Base-by-base conservation (phyloP, 2,329 filamentous ascomycete species). In the Scytalidium lignicola region DNA sequence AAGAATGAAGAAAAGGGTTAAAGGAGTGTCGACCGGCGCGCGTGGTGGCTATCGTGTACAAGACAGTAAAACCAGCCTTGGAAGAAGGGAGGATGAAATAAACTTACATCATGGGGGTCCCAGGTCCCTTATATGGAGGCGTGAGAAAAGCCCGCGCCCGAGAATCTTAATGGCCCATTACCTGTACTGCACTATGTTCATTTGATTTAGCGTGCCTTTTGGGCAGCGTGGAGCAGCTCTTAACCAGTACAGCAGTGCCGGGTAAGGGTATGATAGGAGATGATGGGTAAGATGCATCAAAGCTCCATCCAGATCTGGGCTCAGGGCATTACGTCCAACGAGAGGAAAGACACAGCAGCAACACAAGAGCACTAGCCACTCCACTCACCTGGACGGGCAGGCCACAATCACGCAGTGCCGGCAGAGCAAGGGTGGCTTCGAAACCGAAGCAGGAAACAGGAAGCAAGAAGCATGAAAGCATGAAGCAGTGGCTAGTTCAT, bases 391-490 rank as follows among this genome's bases (percentile, higher is more conserved):
- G 51, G 19, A 47, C 48, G n/a, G 41, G 45, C 55, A 52, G 50
- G 52, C 57, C 53, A 57, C 47, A 58, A 43, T 56, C 58, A 57
- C 43, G 51, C 44, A 49, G 29, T 46, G n/a, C 41, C 43, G 51
- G 19, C 22, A 43, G 44, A 26, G 37, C 46, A 52, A 53, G 52
- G 51, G 21, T 48, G 47, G 52, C 58, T 51, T 56, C 50, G 53
- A 57, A 59, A 59, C 54, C 51, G 45, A 45, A 39, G n/a, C n/a
- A n/a, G n/a, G 53, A 57, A 59, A 59, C 54, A 52, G 45, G 43
- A 39, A 39, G 44, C 40, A 19, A 44, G 39, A 47, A 21, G n/a
- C n/a, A n/a, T n/a, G n/a, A n/a, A n/a, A n/a, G n/a, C n/a, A n/a
- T n/a, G 42, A 28, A 41, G 41, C 47, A 46, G 46, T 37, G 32